Percentiles rank a stretch among this genome's conserved stretches.
Conservation (phyloP, 164 flowering plant species). For the Nymphaea thermarum region DNA sequence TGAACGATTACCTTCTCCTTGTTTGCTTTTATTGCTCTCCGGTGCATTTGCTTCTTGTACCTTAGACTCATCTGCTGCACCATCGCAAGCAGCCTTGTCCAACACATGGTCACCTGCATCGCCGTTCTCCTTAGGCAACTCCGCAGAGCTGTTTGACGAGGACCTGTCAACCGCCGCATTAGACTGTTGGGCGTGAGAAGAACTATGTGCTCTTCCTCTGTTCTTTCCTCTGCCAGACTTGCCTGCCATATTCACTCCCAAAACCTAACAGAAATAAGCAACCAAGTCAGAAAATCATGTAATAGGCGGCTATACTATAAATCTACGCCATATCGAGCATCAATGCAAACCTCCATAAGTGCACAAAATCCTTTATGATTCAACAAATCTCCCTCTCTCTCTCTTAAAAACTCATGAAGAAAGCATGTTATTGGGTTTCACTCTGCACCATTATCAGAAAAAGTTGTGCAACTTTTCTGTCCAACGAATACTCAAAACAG, state of each 20-base stretch:
- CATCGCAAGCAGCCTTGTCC: slow-evolving; percentile 17
- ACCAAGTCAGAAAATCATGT: not conserved
- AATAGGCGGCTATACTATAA: no score
- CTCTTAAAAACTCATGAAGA: no score
- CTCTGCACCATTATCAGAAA: no score
- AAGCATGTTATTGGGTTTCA: no score
- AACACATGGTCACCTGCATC: slow-evolving; percentile 15
- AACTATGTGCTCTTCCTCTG: slow-evolving; percentile 26
- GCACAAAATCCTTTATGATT: no score
- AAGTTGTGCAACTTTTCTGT: no score
- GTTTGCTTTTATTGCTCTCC: slow-evolving; percentile 7
- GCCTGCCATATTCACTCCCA: slow-evolving; percentile 56
- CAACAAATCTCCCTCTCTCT: no score
- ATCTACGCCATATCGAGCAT: no score
- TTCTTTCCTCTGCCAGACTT: slow-evolving; percentile 61
- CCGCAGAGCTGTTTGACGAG: slow-evolving; percentile 10
- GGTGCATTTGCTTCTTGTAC: slow-evolving; percentile 8
- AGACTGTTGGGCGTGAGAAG: slow-evolving; percentile 24
- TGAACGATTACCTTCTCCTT: slow-evolving; percentile 14
- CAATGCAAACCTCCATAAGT: no score
- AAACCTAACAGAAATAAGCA: slow-evolving; percentile 1
- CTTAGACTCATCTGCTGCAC: slow-evolving; percentile 1
- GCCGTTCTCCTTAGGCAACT: slow-evolving; percentile 13
- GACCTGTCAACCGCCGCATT: slow-evolving; percentile 6
- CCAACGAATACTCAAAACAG: no score